Evolutionary conservation across 2,329 filamentous ascomycete species (phyloP).

Genomic region (Fusarium ambrosium): DNA sequence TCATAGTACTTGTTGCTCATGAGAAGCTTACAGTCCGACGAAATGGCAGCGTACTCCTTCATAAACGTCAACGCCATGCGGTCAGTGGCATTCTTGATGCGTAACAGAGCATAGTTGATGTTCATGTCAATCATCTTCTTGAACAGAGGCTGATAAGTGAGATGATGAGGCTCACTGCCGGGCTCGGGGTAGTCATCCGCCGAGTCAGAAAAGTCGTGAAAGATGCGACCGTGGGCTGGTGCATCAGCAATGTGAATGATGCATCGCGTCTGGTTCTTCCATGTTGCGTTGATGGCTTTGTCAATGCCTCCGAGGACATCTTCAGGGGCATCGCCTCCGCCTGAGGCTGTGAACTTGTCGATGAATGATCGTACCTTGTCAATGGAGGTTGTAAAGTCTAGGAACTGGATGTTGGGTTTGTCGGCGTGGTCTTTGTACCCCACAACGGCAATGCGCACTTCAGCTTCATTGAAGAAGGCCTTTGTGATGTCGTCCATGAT

Average conservation of each 20-base stretch:
- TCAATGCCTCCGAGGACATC: slow-evolving; percentile 54
- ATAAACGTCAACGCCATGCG: slow-evolving; percentile 13
- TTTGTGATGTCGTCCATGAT: slow-evolving; percentile 51
- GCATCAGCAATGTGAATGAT: slow-evolving; percentile 36
- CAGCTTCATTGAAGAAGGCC: slow-evolving; percentile 51
- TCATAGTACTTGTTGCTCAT: neutral
- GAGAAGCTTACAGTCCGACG: slow-evolving; percentile 20
- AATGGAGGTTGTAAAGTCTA: slow-evolving; percentile 26
- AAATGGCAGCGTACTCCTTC: slow-evolving; percentile 14
- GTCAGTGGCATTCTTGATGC: slow-evolving; percentile 5
- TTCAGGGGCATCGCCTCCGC: slow-evolving; percentile 52
- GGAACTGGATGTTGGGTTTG: slow-evolving; percentile 14
- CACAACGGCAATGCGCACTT: slow-evolving; percentile 53
- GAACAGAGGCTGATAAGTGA: slow-evolving; percentile 18
- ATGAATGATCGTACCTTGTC: slow-evolving; percentile 5
- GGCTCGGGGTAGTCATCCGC: slow-evolving; percentile 6
- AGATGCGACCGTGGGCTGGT: slow-evolving; percentile 19
- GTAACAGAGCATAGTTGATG: slow-evolving; percentile 29
- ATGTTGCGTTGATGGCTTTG: slow-evolving; percentile 49
- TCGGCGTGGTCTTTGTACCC: slow-evolving; percentile 54
- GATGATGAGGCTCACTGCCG: slow-evolving; percentile 17
- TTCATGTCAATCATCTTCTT: slow-evolving; percentile 25
- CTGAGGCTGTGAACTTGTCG: slow-evolving; percentile 14
- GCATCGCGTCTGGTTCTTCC: slow-evolving; percentile 51
- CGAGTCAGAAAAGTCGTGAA: neutral